Evolutionary conservation across 331 rosid genomes (phyloP).

Genomic region (Phaseolus coccineus): DNA sequence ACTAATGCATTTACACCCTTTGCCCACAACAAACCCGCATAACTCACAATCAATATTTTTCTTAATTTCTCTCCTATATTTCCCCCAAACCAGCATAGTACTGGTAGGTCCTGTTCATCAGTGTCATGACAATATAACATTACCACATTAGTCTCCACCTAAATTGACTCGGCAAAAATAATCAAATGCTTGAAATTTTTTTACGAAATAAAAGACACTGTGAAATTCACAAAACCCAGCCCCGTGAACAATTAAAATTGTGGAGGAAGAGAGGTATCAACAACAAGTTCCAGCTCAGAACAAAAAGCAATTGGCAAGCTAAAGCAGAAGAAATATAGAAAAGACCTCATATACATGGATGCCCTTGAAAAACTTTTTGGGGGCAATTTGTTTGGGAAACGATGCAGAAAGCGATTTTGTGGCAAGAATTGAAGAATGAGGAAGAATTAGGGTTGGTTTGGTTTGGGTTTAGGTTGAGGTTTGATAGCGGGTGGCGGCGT

Average conservation of each 20-base stretch:
- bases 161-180: slow-evolving; percentile 21
- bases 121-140: neutral
- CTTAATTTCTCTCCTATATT: neutral
- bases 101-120: slow-evolving; percentile 12
- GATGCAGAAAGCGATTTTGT: neutral
- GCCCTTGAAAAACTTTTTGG: slow-evolving; percentile 11
- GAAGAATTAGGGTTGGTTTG: slow-evolving; percentile 66
- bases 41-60: slow-evolving; percentile 17
- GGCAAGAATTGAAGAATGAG: slow-evolving; percentile 33
- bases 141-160: slow-evolving; percentile 7
- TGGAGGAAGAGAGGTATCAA: slow-evolving; percentile 13
- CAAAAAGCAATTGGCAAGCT: neutral
- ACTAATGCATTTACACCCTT: slow-evolving; percentile 14
- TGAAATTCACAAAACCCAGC: slow-evolving; percentile 24
- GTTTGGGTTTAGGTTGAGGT: slow-evolving; percentile 48
- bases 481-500: slow-evolving; percentile 44
- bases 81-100: slow-evolving; percentile 22
- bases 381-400: neutral
- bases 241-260: slow-evolving; percentile 30
- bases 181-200: neutral
- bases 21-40: slow-evolving; percentile 30
- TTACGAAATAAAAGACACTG: neutral
- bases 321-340: slow-evolving; percentile 42
- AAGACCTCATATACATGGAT: slow-evolving; percentile 39
- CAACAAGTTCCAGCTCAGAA: slow-evolving; percentile 46